Base-by-base conservation (phyloP, 192 early-diverging fungal species). In the Podila minutissima region DNA sequence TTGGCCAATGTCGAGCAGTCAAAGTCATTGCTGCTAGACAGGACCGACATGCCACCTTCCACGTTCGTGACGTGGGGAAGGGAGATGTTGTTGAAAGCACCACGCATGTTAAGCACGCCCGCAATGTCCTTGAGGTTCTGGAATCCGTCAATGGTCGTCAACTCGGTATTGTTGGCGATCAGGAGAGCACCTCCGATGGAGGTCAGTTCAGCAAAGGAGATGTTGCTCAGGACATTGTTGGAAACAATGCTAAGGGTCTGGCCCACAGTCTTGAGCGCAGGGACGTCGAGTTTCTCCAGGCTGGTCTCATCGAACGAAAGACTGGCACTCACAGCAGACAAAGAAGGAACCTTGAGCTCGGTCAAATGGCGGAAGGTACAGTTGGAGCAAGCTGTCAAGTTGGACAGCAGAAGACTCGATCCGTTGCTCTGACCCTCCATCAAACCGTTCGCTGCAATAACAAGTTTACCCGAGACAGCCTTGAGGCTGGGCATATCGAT, bases 151-250 rank as follows among this genome's bases (percentile, higher is more conserved):
- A 93, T 82, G 49, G 71, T 69, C 20, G 64, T 83, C 68, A 92
- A 60, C n/a, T 87, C 74, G 20, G 88, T 88, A 71, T 93, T 93
- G 83, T 91, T 91, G 60, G 78, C 85, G 26, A 93, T 86, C 59
- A 87, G 75, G 51, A 92, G 78, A 38, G 91, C 90, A 33, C 91
- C 89, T 15, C 90, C 92, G 29, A 93, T 78, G 15, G 72, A 79
- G 9, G 76, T 79, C 31, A 93, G 64, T 60, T 82, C 74, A 24
- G 88, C 77, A 64, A 92, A 86, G n/a, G 88, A 78, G 53, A 93
- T 72, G n/a, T 86, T 82, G 72, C 60, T 72, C 49, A 93, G 81
- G 28, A 85, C 35, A 12, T 64, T 81, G 82, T 92, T 93, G 74
- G 83, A 83, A 61, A 83, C 85, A 11, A 92, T 82, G 0, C 88